phyloP scores from a whole-genome alignment of 2,329 filamentous ascomycete species.

The Aureobasidium sp. region DNA sequence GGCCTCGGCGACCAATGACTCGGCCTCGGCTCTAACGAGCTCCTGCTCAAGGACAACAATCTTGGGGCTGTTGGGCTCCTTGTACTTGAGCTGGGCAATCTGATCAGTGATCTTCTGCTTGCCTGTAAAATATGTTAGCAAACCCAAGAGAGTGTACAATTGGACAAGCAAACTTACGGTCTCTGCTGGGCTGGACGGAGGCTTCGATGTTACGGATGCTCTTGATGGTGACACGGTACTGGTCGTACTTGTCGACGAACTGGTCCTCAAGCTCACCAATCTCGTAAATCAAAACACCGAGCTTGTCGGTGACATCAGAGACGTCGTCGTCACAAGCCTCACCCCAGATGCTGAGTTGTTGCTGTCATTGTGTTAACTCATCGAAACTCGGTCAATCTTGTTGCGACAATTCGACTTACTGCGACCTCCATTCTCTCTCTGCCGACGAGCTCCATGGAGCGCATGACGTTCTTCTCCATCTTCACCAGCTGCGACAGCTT shows the following conservation, averaged over 20 bases:
- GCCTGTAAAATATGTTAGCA: slow-evolving; percentile 42
- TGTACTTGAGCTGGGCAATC: slow-evolving; percentile 98
- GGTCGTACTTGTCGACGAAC: slow-evolving; percentile 97
- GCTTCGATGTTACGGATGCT: slow-evolving; percentile 98
- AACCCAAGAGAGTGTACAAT: neutral
- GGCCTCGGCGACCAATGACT: slow-evolving; percentile 96
- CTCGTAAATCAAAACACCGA: slow-evolving; percentile 95
- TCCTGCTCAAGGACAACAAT: slow-evolving; percentile 98
- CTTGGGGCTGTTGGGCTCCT: slow-evolving; percentile 95
- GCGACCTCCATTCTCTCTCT: slow-evolving; percentile 98
- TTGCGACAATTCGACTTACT: slow-evolving; percentile 48
- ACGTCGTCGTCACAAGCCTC: slow-evolving; percentile 95
- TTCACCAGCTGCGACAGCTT: slow-evolving; percentile 97
- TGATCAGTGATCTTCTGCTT: slow-evolving; percentile 99
- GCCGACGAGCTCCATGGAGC: slow-evolving; percentile 89
- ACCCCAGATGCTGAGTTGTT: slow-evolving; percentile 98
- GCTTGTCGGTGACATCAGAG: slow-evolving; percentile 97
- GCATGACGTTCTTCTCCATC: slow-evolving; percentile 99
- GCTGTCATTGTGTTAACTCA: slow-evolving; percentile 43
- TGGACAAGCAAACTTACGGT: slow-evolving; percentile 54
- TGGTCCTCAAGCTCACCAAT: slow-evolving; percentile 98
- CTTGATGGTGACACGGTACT: slow-evolving; percentile 99
- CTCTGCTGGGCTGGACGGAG: slow-evolving; percentile 93
- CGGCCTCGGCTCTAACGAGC: slow-evolving; percentile 93
- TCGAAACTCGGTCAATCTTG: neutral